Conservation (phyloP, 2,329 filamentous ascomycete species). For the Colletotrichum noveboracense region DNA sequence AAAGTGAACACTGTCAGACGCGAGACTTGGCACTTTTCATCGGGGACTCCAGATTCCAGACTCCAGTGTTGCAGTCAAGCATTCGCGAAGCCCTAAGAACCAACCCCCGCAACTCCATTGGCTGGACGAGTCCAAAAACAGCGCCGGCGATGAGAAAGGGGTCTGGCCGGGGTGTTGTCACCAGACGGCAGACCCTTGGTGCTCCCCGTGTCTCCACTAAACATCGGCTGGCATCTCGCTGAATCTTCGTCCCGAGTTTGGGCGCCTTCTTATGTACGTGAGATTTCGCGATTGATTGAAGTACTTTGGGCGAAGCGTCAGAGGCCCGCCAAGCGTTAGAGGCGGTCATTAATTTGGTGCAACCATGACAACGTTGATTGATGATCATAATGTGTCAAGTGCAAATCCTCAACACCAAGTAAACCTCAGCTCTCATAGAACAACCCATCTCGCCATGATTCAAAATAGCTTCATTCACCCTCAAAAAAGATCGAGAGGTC, state of each 20-base stretch:
- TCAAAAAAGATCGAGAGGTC: accelerated
- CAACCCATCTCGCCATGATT: neutral
- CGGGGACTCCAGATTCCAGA: neutral
- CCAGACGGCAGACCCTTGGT: neutral
- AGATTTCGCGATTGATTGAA: neutral
- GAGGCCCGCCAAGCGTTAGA: neutral
- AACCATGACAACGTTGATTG: neutral
- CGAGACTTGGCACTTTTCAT: neutral
- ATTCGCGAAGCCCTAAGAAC: neutral
- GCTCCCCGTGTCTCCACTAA: neutral
- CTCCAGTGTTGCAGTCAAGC: neutral
- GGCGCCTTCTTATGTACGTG: neutral
- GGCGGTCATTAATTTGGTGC: neutral
- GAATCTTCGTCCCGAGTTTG: neutral
- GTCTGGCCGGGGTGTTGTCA: neutral
- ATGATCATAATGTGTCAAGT: neutral
- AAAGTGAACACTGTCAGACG: neutral
- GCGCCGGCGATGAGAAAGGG: neutral
- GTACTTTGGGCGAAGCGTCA: neutral
- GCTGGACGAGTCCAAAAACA: neutral
- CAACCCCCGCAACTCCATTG: neutral
- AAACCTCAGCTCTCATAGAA: neutral
- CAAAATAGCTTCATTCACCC: neutral
- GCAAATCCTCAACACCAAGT: neutral
- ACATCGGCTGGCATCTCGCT: neutral